Base-by-base conservation (phyloP, 495 filamentous ascomycete genomes). In the Penicillium tannophilum region DNA sequence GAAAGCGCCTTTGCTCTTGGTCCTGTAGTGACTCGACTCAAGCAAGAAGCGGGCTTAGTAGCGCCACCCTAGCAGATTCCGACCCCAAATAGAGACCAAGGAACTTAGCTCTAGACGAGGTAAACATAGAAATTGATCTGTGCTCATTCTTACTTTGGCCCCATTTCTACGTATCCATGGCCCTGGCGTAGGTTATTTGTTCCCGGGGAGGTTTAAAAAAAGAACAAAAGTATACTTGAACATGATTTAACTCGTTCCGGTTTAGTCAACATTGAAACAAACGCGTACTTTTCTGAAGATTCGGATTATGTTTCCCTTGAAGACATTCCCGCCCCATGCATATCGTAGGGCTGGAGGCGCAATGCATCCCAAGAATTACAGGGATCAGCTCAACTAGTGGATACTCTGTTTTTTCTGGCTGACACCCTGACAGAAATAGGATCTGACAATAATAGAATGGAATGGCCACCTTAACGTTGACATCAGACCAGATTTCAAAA, bases 21-120 rank as follows among this genome's bases (percentile, higher is more conserved):
- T 6, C 78, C 81, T 0, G 80, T 84, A 9, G 79, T 86, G 11
- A 68, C 78, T 19, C 73, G 81, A 23, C 64, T 84, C 58, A 78
- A 71, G 55, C 63, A 66, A 24, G 77, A 84, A 52, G 81, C 79
- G 1, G 81, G 79, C 11, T 67, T 82, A 19, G 63, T 57, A 28
- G 30, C 66, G 39, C 26, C 61, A 12, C 53, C 53, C n/a, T n/a
- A 57, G 30, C 54, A 59, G 20, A 19, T 42, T 33, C n/a, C 24
- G 44, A 52, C 55, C 59, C 39, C 55, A 35, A 52, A 26, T 2
- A 26, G 31, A 17, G 7, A 41, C 2, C 26, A 31, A 17, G 23
- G 23, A 14, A 46, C 16, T 7, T 46, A 46, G 43, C 43, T 46
- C 16, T 24, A 46, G 7, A 24, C 8, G 42, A n/a, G 14, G 36